phyloP scores from a whole-genome alignment of 768 basidiomycete species.

The Boletus barrowsii region DNA sequence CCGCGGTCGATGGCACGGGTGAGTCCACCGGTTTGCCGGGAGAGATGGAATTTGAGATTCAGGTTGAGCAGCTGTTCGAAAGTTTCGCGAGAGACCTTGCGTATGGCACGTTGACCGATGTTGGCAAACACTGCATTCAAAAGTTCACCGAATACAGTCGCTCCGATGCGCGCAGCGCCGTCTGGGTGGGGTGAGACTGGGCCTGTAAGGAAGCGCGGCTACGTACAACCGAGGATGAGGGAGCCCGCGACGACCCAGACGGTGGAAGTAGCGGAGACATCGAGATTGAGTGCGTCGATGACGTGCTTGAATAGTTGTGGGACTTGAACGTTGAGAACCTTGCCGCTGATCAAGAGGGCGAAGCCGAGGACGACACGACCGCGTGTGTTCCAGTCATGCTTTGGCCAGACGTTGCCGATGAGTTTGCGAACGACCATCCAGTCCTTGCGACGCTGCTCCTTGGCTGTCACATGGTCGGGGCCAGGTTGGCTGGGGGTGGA shows the following conservation, averaged over 20 bases:
- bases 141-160: constrained; percentile 87
- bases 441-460: constrained; percentile 69
- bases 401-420: constrained; percentile 92
- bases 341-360: constrained; percentile 67
- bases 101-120: constrained; percentile 91
- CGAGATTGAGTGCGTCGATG: constrained; percentile 86
- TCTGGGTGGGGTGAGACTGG: constrained; percentile 46
- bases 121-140: constrained; percentile 95
- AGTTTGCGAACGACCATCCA: constrained; percentile 84
- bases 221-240: constrained; percentile 86
- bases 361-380: constrained; percentile 82
- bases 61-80: constrained; percentile 91
- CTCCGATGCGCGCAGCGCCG: constrained; percentile 84
- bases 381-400: constrained; percentile 77
- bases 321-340: constrained; percentile 98
- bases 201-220: not conserved
- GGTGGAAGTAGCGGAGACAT: constrained; percentile 67
- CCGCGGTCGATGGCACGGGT: constrained; percentile 97
- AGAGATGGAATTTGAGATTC: constrained; percentile 89
- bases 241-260: constrained; percentile 93
- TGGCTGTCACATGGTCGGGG: constrained; percentile 15
- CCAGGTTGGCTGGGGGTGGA: constrained; percentile 16
- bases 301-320: constrained; percentile 92
- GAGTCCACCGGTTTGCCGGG: constrained; percentile 91
- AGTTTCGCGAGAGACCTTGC: constrained; percentile 92